A percentile compares a stretch with the other conserved stretches of the same genome.
Evolutionary conservation across 331 rosid genomes (phyloP).

Genomic region (Saraca asoca): DNA sequence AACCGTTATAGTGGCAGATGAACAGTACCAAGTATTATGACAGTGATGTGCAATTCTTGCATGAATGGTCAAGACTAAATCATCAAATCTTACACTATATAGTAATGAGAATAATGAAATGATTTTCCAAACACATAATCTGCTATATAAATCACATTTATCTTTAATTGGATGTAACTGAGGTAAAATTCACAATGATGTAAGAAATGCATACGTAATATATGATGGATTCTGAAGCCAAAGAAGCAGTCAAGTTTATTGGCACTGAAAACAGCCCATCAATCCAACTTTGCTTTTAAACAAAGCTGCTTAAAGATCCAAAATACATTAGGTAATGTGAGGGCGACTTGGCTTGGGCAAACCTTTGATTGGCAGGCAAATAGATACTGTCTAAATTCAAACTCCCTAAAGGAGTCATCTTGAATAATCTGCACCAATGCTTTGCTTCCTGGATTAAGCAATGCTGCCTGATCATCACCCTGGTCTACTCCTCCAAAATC

Average conservation of each 20-base stretch:
- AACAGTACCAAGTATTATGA: too few species aligned
- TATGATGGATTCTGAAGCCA: conserved; percentile 18
- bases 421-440: conserved; percentile 85
- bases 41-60: too few species aligned
- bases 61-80: too few species aligned
- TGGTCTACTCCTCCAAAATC: conserved; percentile 86
- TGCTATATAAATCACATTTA: background rate
- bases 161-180: background rate
- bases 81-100: too few species aligned
- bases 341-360: conserved; percentile 31
- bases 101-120: conserved; percentile 2
- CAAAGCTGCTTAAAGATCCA: conserved; percentile 23
- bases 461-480: conserved; percentile 89
- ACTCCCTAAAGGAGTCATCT: conserved; percentile 95
- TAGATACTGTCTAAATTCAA: conserved; percentile 94
- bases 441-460: conserved; percentile 78
- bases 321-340: conserved; percentile 11
- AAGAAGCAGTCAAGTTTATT: conserved; percentile 23
- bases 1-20: too few species aligned
- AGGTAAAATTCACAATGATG: background rate
- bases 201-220: conserved; percentile 21
- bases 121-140: conserved; percentile 19
- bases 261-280: background rate
- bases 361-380: conserved; percentile 96
- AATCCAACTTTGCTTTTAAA: conserved; percentile 23